Percentiles rank a stretch among this genome's conserved stretches.
phyloP scores from a whole-genome alignment of 345 rosid genomes.

The Geranium brycei region DNA sequence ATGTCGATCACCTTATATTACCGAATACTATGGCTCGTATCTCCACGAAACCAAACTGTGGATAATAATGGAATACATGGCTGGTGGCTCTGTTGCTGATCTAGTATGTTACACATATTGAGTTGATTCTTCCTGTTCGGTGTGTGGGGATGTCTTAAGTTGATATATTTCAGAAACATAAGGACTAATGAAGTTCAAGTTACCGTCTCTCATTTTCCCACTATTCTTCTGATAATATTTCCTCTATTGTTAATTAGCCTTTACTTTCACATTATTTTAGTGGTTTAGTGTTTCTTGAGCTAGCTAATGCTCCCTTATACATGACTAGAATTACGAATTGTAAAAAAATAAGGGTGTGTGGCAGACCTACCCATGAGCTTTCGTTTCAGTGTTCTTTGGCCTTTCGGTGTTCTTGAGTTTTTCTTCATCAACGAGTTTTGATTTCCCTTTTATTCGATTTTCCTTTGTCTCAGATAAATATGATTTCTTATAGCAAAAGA shows the following conservation, averaged over 20 bases:
- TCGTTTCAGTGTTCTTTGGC: too few relatives aligned
- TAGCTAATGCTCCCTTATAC: too few relatives aligned
- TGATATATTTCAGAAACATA: neutral
- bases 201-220: neutral
- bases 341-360: too few relatives aligned
- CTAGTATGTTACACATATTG: slow-evolving; percentile 55
- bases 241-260: neutral
- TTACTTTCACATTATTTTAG: too few relatives aligned
- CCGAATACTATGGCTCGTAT: slow-evolving; percentile 92
- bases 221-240: neutral
- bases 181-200: neutral
- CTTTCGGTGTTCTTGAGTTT: too few relatives aligned
- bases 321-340: too few relatives aligned
- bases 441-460: too few relatives aligned
- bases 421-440: too few relatives aligned
- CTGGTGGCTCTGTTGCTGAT: slow-evolving; percentile 99
- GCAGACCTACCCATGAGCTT: too few relatives aligned
- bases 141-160: slow-evolving; percentile 2
- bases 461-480: too few relatives aligned
- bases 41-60: slow-evolving; percentile 95
- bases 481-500: too few relatives aligned
- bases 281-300: too few relatives aligned
- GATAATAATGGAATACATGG: slow-evolving; percentile 99
- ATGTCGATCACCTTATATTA: slow-evolving; percentile 89
- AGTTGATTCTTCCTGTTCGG: slow-evolving; percentile 8